Base-by-base conservation (phyloP, 495 filamentous ascomycete genomes). In the Collariella sp. region DNA sequence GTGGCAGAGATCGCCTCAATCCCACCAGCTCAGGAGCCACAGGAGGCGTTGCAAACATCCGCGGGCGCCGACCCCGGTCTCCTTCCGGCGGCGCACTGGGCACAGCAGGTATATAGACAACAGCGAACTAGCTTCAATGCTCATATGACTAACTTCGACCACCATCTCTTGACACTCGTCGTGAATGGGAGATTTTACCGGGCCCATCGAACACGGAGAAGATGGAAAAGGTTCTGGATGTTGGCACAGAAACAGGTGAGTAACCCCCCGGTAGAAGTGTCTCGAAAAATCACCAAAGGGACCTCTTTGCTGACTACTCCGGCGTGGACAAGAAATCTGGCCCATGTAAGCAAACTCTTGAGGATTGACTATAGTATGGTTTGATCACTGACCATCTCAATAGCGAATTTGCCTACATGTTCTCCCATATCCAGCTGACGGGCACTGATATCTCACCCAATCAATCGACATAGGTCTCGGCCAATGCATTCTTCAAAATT, bases 391-490 rank as follows among this genome's bases (percentile, higher is more conserved):
- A 31, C 26, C 9, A 31, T 9, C 9, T 31, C 26, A 4, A 31
- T 13, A 70, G 62, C 49, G 69, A 64, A 57, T 62, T 69, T 35
- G 65, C 63, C 45, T 81, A 86, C 58, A 57, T 69, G n/a, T 76
- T 72, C 64, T 81, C 79, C 1, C 29, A 64, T 19, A 70, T 74
- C 19, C 67, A 75, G 18, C 73, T 86, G 12, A 65, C 81, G 26
- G 85, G 83, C n/a, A 81, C 12, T 10, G 85, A 88, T 59, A 71
- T 87, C 35, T 79, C 75, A 3, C 74, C 79, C 0, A 81, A 79
- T 45, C 79, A 83, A 56, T 73, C 76, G 0, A 52, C 60, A 33
- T 72, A 72, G 69, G 72, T 75, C 6, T 75, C 76, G 76, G 3
- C 72, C 73, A 10, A 79, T 58, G 61, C 76, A 3, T 49, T 62